Evolutionary conservation across 2,329 filamentous ascomycete species (phyloP).

Genomic region (Aspergillus sp.): DNA sequence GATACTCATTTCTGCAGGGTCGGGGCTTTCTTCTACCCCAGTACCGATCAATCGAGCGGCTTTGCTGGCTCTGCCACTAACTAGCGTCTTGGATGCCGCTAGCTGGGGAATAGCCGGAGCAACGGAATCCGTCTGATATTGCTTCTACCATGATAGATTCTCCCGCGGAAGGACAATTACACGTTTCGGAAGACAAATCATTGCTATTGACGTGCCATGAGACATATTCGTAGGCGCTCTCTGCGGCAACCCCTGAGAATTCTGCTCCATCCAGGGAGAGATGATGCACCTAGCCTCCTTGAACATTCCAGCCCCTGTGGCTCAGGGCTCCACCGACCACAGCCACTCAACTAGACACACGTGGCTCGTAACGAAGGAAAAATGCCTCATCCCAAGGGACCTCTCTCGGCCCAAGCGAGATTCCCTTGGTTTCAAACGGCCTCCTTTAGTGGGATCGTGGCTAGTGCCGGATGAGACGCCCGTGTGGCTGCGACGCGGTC

Average conservation of each 20-base stretch:
- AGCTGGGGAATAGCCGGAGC: not conserved
- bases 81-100: not conserved
- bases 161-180: not conserved
- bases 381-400: not conserved
- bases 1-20: slow-evolving; percentile 30
- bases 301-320: not conserved
- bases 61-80: slow-evolving; percentile 20
- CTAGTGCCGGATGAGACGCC: not conserved
- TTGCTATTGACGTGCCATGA: not conserved
- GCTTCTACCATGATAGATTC: not conserved
- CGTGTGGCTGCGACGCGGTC: not conserved
- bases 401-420: not conserved
- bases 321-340: not conserved
- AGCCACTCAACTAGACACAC: not conserved
- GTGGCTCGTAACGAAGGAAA: not conserved
- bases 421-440: not conserved
- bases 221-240: not conserved
- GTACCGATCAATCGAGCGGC: slow-evolving; percentile 25
- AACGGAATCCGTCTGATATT: not conserved
- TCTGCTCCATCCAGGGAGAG: not conserved
- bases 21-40: slow-evolving; percentile 44
- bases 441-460: not conserved
- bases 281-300: not conserved
- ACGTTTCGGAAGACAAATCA: not conserved
- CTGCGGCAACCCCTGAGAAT: not conserved